These are phyloP conservation scores for Ruellia speciosa DNA, from an alignment of 305 asterid species.

Conservation along the genomic window DNA sequence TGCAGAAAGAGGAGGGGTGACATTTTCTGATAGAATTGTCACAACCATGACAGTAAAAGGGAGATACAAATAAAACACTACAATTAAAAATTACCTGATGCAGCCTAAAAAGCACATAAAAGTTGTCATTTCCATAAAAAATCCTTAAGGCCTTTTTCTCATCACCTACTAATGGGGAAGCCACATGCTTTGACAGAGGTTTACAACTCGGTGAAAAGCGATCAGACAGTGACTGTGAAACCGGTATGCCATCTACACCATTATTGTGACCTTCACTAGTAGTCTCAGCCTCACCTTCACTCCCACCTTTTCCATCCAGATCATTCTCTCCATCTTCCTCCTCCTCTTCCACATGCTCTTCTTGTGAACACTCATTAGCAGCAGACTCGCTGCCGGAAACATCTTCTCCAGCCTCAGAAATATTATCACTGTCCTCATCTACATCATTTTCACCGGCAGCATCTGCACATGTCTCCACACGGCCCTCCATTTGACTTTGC, in stretches of 20 bases:
- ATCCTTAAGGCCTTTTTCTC: constrained; percentile 37
- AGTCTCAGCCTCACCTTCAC: constrained; percentile 94
- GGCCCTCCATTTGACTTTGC: constrained; percentile 44
- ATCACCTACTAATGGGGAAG: constrained; percentile 31
- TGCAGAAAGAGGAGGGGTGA: neutral
- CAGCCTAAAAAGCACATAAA: constrained; percentile 82
- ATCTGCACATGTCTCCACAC: constrained; percentile 47
- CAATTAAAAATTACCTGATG: constrained; percentile 62
- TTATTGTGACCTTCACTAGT: constrained; percentile 54
- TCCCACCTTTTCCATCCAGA: constrained; percentile 72
- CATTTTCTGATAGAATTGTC: neutral
- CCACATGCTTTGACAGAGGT: constrained; percentile 74
- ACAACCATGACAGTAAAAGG: constrained; percentile 1
- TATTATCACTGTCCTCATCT: constrained; percentile 78
- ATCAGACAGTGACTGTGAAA: constrained; percentile 61
- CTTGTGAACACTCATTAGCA: constrained; percentile 76
- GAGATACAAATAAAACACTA: neutral
- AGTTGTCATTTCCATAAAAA: constrained; percentile 83
- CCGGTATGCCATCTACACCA: constrained; percentile 48
- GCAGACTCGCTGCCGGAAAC: constrained; percentile 93
- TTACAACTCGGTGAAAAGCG: constrained; percentile 52
- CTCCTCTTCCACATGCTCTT: constrained; percentile 79
- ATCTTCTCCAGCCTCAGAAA: constrained; percentile 75
- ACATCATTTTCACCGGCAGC: constrained; percentile 67
- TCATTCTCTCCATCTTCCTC: constrained; percentile 62